These are phyloP conservation scores for Tripidium arundinaceum DNA, from an alignment of 202 grass and related monocot genomes.

Conservation along the genomic window DNA sequence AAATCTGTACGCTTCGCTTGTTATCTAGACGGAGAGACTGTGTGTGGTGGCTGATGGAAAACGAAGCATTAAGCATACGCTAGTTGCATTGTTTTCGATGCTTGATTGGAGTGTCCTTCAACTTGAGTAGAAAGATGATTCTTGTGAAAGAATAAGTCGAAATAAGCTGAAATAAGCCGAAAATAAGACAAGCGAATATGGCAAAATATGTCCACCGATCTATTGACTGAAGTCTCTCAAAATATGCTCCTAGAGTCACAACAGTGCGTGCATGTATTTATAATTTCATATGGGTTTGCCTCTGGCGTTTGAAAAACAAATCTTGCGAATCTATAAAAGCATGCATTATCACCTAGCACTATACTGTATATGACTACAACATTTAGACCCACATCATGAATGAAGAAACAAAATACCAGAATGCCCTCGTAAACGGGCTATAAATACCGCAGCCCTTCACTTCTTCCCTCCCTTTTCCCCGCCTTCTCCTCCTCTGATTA, in stretches of 20 bases:
- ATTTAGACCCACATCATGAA: background rate
- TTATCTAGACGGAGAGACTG: background rate
- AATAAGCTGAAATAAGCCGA: no score
- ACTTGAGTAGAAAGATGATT: background rate
- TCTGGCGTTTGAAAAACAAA: background rate
- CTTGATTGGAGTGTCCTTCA: background rate
- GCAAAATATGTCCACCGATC: no score
- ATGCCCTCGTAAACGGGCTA: constrained; percentile 22
- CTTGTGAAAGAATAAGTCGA: no score
- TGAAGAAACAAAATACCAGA: background rate
- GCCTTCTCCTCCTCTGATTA: background rate
- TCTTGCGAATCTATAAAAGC: background rate
- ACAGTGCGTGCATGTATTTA: no score
- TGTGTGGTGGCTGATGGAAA: background rate
- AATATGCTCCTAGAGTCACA: no score
- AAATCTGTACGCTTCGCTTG: background rate
- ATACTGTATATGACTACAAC: background rate
- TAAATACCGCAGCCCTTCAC: constrained; percentile 51
- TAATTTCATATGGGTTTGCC: background rate
- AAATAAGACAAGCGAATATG: no score
- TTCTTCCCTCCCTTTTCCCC: constrained; percentile 63
- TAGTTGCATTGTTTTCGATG: no score
- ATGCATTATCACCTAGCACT: background rate
- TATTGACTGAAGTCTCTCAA: no score
- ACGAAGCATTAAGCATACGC: background rate